These are phyloP conservation scores for Hanseniaspora uvarum DNA, from an alignment of 1,139 yeast species.

Conservation along the genomic window DNA sequence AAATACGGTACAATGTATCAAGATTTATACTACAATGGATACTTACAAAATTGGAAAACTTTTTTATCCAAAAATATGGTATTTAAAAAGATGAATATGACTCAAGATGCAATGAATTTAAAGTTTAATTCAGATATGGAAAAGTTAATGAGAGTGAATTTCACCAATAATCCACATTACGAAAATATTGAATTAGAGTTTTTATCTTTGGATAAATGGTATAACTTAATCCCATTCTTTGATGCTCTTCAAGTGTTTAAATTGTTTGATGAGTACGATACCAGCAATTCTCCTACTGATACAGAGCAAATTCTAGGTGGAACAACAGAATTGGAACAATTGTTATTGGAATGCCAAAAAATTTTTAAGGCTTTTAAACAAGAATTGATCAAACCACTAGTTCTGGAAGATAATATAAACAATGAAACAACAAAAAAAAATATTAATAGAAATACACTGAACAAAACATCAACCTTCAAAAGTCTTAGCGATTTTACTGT, in stretches of 20 bases:
- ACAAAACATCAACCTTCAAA: conserved; percentile 32
- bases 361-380: conserved; percentile 70
- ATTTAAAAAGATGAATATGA: conserved; percentile 6
- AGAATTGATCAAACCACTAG: conserved; percentile 56
- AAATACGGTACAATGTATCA: conserved; percentile 40
- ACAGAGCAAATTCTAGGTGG: background rate
- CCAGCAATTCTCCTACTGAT: background rate
- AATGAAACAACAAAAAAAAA: conserved; percentile 14
- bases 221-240: conserved; percentile 56
- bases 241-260: conserved; percentile 78
- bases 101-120: conserved; percentile 23
- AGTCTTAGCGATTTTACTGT: conserved; percentile 27
- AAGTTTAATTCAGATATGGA: conserved; percentile 83
- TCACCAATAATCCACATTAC: background rate
- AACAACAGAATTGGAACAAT: conserved; percentile 3
- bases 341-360: conserved; percentile 43
- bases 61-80: conserved; percentile 4
- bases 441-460: conserved; percentile 22
- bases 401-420: conserved; percentile 31
- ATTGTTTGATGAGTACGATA: conserved; percentile 16
- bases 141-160: conserved; percentile 48
- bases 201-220: conserved; percentile 27
- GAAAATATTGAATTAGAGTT: conserved; percentile 23
- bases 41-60: conserved; percentile 34
- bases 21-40: conserved; percentile 28